Conservation (phyloP, 2,329 filamentous ascomycete species). For the Mycosphaerella arachidis region DNA sequence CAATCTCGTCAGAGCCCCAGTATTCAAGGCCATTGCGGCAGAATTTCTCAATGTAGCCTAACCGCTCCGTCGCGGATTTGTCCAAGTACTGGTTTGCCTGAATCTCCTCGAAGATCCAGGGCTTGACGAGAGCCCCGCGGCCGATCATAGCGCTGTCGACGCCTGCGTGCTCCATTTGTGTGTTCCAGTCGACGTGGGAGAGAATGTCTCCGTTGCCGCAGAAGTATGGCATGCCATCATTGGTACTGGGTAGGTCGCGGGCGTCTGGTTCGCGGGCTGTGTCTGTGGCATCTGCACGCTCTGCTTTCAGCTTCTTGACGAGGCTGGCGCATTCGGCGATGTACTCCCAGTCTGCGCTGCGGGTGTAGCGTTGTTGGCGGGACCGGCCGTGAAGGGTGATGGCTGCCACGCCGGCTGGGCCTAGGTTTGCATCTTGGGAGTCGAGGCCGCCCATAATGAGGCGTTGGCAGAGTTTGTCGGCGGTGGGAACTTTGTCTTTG, state of each 20-base stretch:
- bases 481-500: constrained; percentile 71
- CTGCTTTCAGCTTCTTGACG: constrained; percentile 72
- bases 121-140: constrained; percentile 93
- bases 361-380: constrained; percentile 90
- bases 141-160: constrained; percentile 97
- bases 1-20: constrained; percentile 94
- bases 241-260: constrained; percentile 63
- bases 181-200: constrained; percentile 82
- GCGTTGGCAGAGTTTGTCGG: constrained; percentile 74
- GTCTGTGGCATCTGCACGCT: constrained; percentile 64
- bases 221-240: constrained; percentile 60
- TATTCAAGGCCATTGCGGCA: constrained; percentile 84
- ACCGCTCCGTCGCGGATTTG: constrained; percentile 83
- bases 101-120: constrained; percentile 98
- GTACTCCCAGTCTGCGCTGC: constrained; percentile 88
- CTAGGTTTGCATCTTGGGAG: constrained; percentile 59
- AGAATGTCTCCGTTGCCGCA: constrained; percentile 95
- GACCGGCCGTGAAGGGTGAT: constrained; percentile 91
- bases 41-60: constrained; percentile 83
- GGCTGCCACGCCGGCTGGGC: constrained; percentile 83
- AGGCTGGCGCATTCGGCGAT: constrained; percentile 85
- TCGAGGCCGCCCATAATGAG: constrained; percentile 77
- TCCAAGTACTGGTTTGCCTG: constrained; percentile 87
- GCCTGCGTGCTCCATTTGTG: constrained; percentile 68
- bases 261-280: constrained; percentile 73